Evolutionary conservation across 805 yeast species (phyloP).

Genomic region (Nakazawaea wickerhamii): DNA sequence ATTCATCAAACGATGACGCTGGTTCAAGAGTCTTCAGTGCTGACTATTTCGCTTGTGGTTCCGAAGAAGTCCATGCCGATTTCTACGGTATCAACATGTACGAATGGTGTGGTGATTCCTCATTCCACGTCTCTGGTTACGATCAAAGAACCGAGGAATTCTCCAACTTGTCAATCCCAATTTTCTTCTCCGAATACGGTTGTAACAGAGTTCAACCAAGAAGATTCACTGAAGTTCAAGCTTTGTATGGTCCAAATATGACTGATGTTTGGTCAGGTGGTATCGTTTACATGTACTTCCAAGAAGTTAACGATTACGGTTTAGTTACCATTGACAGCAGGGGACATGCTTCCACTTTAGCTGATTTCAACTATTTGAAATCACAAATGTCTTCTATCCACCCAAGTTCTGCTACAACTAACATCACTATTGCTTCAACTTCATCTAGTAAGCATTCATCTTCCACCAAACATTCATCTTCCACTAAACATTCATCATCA

Average conservation of each 20-base stretch:
- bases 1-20: slow-evolving; percentile 73
- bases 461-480: background rate
- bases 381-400: slow-evolving; percentile 48
- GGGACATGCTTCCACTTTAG: slow-evolving; percentile 50
- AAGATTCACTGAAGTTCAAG: slow-evolving; percentile 63
- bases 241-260: slow-evolving; percentile 63
- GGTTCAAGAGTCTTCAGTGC: slow-evolving; percentile 63
- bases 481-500: background rate
- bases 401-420: slow-evolving; percentile 44
- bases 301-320: slow-evolving; percentile 74
- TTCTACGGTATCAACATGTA: slow-evolving; percentile 88
- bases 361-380: slow-evolving; percentile 60
- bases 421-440: slow-evolving; percentile 36
- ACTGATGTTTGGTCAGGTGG: slow-evolving; percentile 88
- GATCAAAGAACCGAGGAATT: slow-evolving; percentile 58
- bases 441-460: slow-evolving; percentile 12
- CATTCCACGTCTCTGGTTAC: slow-evolving; percentile 60
- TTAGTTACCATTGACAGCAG: slow-evolving; percentile 48
- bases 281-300: slow-evolving; percentile 80
- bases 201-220: slow-evolving; percentile 69
- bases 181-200: slow-evolving; percentile 81
- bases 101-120: slow-evolving; percentile 77
- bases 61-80: slow-evolving; percentile 57
- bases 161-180: slow-evolving; percentile 60
- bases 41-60: slow-evolving; percentile 75